Conservation (phyloP, 2,329 filamentous ascomycete genomes). For the Colletotrichum theobromicola region DNA sequence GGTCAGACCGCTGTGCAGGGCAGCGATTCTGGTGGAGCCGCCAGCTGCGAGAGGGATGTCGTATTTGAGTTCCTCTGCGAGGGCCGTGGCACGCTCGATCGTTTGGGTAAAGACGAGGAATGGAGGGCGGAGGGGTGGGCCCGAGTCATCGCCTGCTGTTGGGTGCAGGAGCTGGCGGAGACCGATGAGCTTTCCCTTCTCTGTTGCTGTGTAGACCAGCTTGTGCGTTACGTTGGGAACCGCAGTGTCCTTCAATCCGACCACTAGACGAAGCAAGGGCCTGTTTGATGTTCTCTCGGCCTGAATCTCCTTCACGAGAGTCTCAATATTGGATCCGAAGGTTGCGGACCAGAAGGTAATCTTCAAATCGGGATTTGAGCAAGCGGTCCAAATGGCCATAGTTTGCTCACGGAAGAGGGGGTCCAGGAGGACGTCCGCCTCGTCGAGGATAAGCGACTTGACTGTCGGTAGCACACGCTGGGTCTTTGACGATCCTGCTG, state of each 20-base stretch:
- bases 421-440: slow-evolving; percentile 94
- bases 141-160: slow-evolving; percentile 58
- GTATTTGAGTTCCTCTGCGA: slow-evolving; percentile 90
- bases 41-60: slow-evolving; percentile 91
- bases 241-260: slow-evolving; percentile 95
- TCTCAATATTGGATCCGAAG: slow-evolving; percentile 92
- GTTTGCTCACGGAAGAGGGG: slow-evolving; percentile 91
- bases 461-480: slow-evolving; percentile 68
- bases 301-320: slow-evolving; percentile 74
- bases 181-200: slow-evolving; percentile 91
- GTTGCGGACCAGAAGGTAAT: slow-evolving; percentile 94
- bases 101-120: slow-evolving; percentile 98
- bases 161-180: slow-evolving; percentile 89
- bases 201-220: slow-evolving; percentile 88
- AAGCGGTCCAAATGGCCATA: slow-evolving; percentile 81
- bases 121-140: slow-evolving; percentile 75
- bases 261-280: slow-evolving; percentile 81
- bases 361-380: slow-evolving; percentile 71
- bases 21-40: slow-evolving; percentile 82
- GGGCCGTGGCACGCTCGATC: slow-evolving; percentile 84
- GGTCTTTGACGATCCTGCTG: slow-evolving; percentile 45
- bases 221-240: slow-evolving; percentile 91
- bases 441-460: slow-evolving; percentile 80
- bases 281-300: slow-evolving; percentile 44
- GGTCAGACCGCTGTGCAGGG: slow-evolving; percentile 86